Evolutionary conservation across 441 rosid species (phyloP), one percentile per base, ranked within the genome.

Genomic region (Arabidopsis lyrata): DNA sequence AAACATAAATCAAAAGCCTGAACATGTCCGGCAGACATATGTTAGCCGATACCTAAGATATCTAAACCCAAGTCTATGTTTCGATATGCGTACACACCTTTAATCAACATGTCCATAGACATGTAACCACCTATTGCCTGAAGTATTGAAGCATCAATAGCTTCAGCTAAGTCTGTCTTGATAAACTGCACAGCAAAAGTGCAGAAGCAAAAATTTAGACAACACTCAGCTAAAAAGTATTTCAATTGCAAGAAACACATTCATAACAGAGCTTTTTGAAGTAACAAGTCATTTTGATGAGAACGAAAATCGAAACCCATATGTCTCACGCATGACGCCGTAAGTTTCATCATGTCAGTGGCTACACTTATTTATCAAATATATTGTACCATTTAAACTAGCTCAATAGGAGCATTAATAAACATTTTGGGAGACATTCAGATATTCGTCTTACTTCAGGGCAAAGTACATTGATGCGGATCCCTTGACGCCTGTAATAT

Each of bases 381-480:
- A 41, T 41, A 13, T 6, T 22, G 6, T 41, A 58, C 65, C 7
- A 13, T 11, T 58, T 5, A 58, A 6, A 6, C 36, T 29, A 47
- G 10, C 16, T 0, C 24, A 45, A 27, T 11, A 48, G 31, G 32
- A 42, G 36, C 4, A 31, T 22, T 6, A 16, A 12, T 32, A 64
- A 35, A 73, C 6, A 55, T 5, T 44, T 34, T 12, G 44, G 13
- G 22, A 61, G 27, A 60, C 6, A 54, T 69, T 36, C 9, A 49
- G 10, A 56, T 27, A 64, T 24, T 36, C 1, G 18, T 61, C 81
- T 78, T 79, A 96, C 99, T 97, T 96, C 99, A 34, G 99, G 99
- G 85, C 98, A 96, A 81, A 96, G 96, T 69, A 86, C 99, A 77
- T 96, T 96, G 77, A 90, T 49, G 16, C 99, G 95, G 66, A 96